phyloP scores from a whole-genome alignment of 2,329 filamentous ascomycete species.

The Diaporthe sp. region DNA sequence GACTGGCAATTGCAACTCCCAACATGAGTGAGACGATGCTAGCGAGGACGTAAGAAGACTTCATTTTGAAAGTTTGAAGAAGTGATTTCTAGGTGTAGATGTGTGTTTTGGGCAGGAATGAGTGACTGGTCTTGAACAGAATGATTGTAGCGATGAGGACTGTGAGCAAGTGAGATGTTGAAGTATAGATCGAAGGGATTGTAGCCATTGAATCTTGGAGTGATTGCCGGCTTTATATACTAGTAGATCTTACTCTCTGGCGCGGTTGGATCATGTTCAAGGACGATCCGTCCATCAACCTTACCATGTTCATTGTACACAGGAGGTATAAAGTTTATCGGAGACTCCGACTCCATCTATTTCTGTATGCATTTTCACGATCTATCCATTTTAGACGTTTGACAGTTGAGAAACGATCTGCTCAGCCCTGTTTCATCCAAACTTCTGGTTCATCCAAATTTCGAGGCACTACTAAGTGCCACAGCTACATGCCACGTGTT shows the following conservation, averaged over 20 bases:
- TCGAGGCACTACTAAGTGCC: not conserved
- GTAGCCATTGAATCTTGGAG: not conserved
- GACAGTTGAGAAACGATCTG: not conserved
- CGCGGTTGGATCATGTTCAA: too few species aligned
- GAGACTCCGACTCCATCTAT: not conserved
- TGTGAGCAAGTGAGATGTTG: not conserved
- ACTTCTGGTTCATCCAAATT: not conserved
- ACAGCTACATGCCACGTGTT: not conserved
- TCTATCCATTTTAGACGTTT: not conserved
- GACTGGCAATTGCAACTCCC: slow-evolving; percentile 2
- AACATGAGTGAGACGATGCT: not conserved
- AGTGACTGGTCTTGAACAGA: not conserved
- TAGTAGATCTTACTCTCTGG: not conserved
- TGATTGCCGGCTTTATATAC: not conserved
- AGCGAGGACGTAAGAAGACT: not conserved
- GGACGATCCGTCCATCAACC: too few species aligned
- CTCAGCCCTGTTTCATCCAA: not conserved
- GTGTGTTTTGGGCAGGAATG: not conserved
- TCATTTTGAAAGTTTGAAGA: not conserved
- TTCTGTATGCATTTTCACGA: too few species aligned
- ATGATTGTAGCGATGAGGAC: not conserved
- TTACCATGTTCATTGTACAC: not conserved
- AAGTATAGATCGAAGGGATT: not conserved
- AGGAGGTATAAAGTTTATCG: not conserved
- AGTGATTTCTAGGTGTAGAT: not conserved